Evolutionary conservation across 2,329 filamentous ascomycete genomes (phyloP).

Genomic region (Aphanocladium album): DNA sequence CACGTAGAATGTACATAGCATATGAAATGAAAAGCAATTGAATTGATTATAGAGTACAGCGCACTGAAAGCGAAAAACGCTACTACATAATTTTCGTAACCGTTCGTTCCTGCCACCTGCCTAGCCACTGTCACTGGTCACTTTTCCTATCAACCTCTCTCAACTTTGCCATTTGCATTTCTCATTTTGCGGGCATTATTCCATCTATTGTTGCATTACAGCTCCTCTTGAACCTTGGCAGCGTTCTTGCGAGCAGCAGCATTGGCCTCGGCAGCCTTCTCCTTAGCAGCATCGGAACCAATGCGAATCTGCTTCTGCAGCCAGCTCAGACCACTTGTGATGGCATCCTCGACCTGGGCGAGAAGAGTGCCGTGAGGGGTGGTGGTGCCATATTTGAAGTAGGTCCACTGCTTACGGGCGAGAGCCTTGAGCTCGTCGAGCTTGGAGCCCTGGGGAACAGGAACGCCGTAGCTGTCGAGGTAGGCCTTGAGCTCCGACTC

Average conservation of each 20-base stretch:
- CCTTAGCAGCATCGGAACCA: conserved; percentile 43
- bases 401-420: conserved; percentile 68
- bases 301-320: conserved; percentile 42
- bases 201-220: too few relatives aligned
- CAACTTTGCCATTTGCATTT: too few relatives aligned
- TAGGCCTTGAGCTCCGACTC: conserved; percentile 71
- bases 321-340: conserved; percentile 48
- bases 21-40: neutral
- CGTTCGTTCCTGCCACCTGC: neutral
- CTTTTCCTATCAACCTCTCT: too few relatives aligned
- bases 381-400: conserved; percentile 70
- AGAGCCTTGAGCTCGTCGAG: conserved; percentile 65
- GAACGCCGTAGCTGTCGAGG: conserved; percentile 71
- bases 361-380: conserved; percentile 61
- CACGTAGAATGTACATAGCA: neutral
- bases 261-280: conserved; percentile 37
- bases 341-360: conserved; percentile 53
- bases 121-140: neutral
- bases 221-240: conserved; percentile 41
- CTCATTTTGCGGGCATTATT: too few relatives aligned
- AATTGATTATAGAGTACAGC: neutral
- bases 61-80: neutral
- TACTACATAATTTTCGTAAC: conserved; percentile 7
- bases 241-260: conserved; percentile 24
- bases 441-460: conserved; percentile 61